Evolutionary conservation across 1,139 yeast genomes (phyloP), one percentile per base, ranked within the genome.

Genomic region (Meyerozyma athensensis): DNA sequence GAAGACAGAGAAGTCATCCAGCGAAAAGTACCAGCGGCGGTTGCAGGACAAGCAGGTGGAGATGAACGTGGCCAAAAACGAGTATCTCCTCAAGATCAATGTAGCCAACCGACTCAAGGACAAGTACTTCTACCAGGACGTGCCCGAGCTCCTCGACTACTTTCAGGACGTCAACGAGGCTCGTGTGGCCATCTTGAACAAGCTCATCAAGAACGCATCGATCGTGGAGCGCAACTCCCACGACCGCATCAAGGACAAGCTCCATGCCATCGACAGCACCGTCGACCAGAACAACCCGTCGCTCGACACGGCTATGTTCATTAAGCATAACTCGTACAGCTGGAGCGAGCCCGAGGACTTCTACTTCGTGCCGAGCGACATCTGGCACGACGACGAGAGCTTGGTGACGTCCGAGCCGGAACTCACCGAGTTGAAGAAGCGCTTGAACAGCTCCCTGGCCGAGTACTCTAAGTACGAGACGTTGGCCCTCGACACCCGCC

Each of bases 371-470:
- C 97, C 97, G 1, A 81, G 95, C 30, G 81, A 90, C 23, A 84
- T 94, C 36, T 94, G 98, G 98, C 97, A 90, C 59, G 98, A 92
- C 53, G 97, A 92, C 58, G 96, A 89, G 46, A 68, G 77, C 34
- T 78, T 92, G 64, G 68, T 81, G 12, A 73, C 77, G 2, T 72
- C 74, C 14, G 81, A 77, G 30, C 74, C 74, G 2, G 92, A 87
- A 49, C 67, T 87, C 46, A 72, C 79, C 13, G 77, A 73, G 36
- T 67, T 92, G 53, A 81, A 84, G 52, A 73, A 74, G 42, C 65
- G 70, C 39, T 67, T 92, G 43, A 74, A 75, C 36, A 57, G 64
- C 34, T 67, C 82, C 5, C 65, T 74, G 35, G 50, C 63, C 7
- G 68, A 63, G 8, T 78, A 78, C 45, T 61, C 68, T 22, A 68